Evolutionary conservation across 2,329 filamentous ascomycete species (phyloP), one percentile per base, ranked within the genome.

Genomic region (Nemania sp.): DNA sequence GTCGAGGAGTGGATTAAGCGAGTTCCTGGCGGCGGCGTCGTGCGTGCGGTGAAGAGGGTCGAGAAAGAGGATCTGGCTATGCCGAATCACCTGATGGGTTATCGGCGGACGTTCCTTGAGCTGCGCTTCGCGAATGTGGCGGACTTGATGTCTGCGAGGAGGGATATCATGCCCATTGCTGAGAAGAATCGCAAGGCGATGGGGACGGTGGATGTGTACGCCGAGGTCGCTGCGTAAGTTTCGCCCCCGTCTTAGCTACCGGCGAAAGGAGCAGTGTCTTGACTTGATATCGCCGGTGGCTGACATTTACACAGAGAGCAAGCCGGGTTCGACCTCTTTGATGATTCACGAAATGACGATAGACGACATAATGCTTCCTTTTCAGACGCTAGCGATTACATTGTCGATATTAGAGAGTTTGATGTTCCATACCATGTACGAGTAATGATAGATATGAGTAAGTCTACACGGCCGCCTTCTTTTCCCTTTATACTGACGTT

Each of bases 361-460:
- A 83, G 81, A 86, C 86, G 87, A 81, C 79, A 80, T 76, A 91
- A 87, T 77, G 82, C 81, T 71, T 79, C 80, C 62, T 86, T 91
- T 76, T 80, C 86, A 64, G 92, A 97, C 73, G 91, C 93, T 54
- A 96, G 91, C 80, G 93, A 97, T 80, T 97, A 88, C 73, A 91
- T 99, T 80, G 83, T 97, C 76, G 95, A 99, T 81, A 96, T 99
- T 72, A 86, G 94, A 80, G 94, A 99, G 78, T 99, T 96, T 74
- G 94, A 99, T 75, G 95, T 99, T 67, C 95, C 94, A 61, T 99
- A 99, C 78, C 94, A 99, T 79, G 94, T 99, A 69, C 86, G 94
- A 82, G 93, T 99, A 76, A 90, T 95, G 74, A 99, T 99, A 76
- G 94, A 99, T 75, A 83, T 91, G 80, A 82, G 89, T 91, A 70